Evolutionary conservation across 2,329 filamentous ascomycete genomes (phyloP), one percentile per base, ranked within the genome.

Genomic region (Thelonectria discophora): DNA sequence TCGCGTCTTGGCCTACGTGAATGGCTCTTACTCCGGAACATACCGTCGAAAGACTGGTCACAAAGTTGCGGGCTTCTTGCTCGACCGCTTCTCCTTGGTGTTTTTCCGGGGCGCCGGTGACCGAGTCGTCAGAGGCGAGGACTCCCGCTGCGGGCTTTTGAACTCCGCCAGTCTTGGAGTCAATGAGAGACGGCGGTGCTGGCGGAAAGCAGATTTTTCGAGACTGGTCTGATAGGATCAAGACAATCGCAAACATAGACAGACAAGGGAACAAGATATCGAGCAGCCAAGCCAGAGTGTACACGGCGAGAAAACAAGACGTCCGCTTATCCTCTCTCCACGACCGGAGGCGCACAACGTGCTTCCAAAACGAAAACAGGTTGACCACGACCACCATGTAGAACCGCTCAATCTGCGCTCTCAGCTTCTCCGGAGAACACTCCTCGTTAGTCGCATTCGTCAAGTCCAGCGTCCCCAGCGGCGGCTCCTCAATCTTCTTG

Each of bases 11-110:
- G 21, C 32, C 20, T 15, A 50, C 11, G 18, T 27, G 32, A 32
- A 12, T 18, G 15, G 40, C 32, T 3, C 72, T 69, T 73, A 75
- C 72, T n/a, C 73, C 70, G 12, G 69, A 72, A 73, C 71, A 72
- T 73, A 77, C 75, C 62, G 74, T 72, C 7, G 76, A 76, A 54
- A 95, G 88, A 34, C 88, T 86, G 55, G 89, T 89, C 60, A 95
- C 88, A 64, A 96, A 89, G 72, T 93, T 94, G 68, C 86, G 89
- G 1, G 93, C 93, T 74, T 96, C 92, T 63, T 91, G 86, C 74
- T 96, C 92, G 1, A 93, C 90, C 0, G 91, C 91, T 74, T 95
- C 92, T 24, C 93, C 92, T 73, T 92, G 90, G 77, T 92, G 86
- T 66, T 92, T 92, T 74, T 97, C 91, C 0, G 92, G 90, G 0